phyloP scores from a whole-genome alignment of 495 filamentous ascomycete species.

The Copromyces sp. region DNA sequence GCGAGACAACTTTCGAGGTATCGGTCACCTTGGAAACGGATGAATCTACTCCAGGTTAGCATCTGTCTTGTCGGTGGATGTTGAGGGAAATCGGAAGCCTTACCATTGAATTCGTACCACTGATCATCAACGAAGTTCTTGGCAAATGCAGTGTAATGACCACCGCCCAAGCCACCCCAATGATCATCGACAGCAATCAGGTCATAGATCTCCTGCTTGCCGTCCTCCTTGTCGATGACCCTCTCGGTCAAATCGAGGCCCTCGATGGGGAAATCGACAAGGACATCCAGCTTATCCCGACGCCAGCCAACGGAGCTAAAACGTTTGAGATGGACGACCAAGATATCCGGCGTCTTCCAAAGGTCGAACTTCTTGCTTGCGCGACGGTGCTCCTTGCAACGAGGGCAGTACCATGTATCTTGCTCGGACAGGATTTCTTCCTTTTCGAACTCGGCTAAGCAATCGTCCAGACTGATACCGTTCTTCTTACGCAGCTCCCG shows the following conservation, averaged over 20 bases:
- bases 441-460: slow-evolving; percentile 86
- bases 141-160: slow-evolving; percentile 90
- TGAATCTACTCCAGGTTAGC: slow-evolving; percentile 47
- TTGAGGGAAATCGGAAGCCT: slow-evolving; percentile 16
- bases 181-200: slow-evolving; percentile 93
- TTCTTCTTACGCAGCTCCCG: slow-evolving; percentile 53
- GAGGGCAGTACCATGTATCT: slow-evolving; percentile 93
- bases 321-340: slow-evolving; percentile 84
- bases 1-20: slow-evolving; percentile 47
- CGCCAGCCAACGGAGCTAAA: slow-evolving; percentile 70
- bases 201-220: slow-evolving; percentile 77
- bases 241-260: slow-evolving; percentile 69
- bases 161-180: slow-evolving; percentile 81
- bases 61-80: not conserved
- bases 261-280: slow-evolving; percentile 88
- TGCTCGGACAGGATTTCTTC: slow-evolving; percentile 86
- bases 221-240: slow-evolving; percentile 66
- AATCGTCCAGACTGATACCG: slow-evolving; percentile 81
- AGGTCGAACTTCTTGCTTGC: slow-evolving; percentile 94
- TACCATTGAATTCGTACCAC: slow-evolving; percentile 97
- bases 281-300: slow-evolving; percentile 79
- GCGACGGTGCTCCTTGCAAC: slow-evolving; percentile 84
- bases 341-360: slow-evolving; percentile 90
- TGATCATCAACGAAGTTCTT: slow-evolving; percentile 77
- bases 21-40: slow-evolving; percentile 46